phyloP scores from a whole-genome alignment of 139 green algal genomes.

The Microglena sp. region DNA sequence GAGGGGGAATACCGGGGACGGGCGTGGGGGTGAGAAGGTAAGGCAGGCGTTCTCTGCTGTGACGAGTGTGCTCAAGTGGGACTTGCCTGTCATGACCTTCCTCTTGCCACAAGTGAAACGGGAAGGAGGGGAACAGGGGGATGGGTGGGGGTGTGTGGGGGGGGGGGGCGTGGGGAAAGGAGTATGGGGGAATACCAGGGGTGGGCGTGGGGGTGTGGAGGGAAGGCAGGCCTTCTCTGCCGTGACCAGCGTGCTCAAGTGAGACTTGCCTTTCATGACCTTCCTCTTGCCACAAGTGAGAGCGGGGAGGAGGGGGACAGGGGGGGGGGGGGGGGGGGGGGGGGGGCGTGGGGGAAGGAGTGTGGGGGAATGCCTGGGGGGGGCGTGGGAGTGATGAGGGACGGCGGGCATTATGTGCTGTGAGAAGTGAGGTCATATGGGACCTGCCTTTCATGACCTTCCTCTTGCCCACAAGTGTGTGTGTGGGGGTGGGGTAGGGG shows the following conservation, averaged over 20 bases:
- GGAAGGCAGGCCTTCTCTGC: slow-evolving; percentile 52
- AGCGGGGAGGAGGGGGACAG: too few relatives aligned
- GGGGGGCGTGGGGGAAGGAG: too few relatives aligned
- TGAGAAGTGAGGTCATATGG: slow-evolving; percentile 41
- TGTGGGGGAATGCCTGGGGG: too few relatives aligned
- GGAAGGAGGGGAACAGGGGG: too few relatives aligned
- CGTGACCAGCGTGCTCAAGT: slow-evolving; percentile 42
- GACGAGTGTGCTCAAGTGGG: slow-evolving; percentile 45
- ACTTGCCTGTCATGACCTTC: slow-evolving; percentile 71
- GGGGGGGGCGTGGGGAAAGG: too few relatives aligned
- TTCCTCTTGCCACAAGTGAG: slow-evolving; percentile 73
- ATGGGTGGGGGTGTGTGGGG: too few relatives aligned
- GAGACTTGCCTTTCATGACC: slow-evolving; percentile 68
- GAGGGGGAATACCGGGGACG: background rate
- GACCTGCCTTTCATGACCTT: slow-evolving; percentile 75
- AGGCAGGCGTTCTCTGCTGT: slow-evolving; percentile 51
- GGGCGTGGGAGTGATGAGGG: too few relatives aligned
- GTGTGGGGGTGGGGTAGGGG: too few relatives aligned
- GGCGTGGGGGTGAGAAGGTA: background rate
- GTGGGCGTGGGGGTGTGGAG: too few relatives aligned
- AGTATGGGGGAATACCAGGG: too few relatives aligned
- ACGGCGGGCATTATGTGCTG: slow-evolving; percentile 49
- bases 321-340: too few relatives aligned
- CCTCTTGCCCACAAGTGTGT: slow-evolving; percentile 66
- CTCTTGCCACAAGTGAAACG: slow-evolving; percentile 73